phyloP scores from a whole-genome alignment of 2,329 filamentous ascomycete genomes.

The Sordariomycetes sp. region DNA sequence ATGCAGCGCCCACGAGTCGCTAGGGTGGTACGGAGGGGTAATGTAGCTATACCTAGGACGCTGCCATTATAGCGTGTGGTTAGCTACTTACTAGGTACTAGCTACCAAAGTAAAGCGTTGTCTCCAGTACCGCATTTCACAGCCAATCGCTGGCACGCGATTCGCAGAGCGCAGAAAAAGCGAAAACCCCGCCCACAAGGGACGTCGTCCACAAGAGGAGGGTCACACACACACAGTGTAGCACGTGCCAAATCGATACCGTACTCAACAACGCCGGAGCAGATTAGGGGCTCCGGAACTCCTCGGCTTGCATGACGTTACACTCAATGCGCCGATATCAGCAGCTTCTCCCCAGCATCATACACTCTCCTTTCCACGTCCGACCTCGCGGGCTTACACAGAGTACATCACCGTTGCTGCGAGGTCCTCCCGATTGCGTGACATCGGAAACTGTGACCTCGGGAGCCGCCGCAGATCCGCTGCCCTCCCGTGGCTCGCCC shows the following conservation, averaged over 20 bases:
- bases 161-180: not conserved
- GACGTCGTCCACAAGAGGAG: not conserved
- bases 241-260: not conserved
- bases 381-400: not conserved
- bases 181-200: not conserved
- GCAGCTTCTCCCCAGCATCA: not conserved
- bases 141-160: not conserved
- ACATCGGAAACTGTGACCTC: not conserved
- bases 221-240: not conserved
- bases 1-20: not conserved
- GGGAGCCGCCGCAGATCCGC: not conserved
- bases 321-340: not conserved
- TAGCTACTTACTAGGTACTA: not conserved
- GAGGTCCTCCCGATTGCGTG: not conserved
- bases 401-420: not conserved
- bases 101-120: not conserved
- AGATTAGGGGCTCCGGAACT: not conserved
- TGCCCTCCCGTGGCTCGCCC: not conserved
- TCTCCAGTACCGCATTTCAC: not conserved
- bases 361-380: not conserved
- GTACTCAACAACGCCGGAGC: not conserved
- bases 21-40: not conserved
- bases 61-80: not conserved
- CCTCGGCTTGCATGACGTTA: constrained; percentile 4
- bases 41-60: not conserved